Evolutionary conservation across 495 filamentous ascomycete genomes (phyloP), one percentile per base, ranked within the genome.

Genomic region (Thozetella sp.): DNA sequence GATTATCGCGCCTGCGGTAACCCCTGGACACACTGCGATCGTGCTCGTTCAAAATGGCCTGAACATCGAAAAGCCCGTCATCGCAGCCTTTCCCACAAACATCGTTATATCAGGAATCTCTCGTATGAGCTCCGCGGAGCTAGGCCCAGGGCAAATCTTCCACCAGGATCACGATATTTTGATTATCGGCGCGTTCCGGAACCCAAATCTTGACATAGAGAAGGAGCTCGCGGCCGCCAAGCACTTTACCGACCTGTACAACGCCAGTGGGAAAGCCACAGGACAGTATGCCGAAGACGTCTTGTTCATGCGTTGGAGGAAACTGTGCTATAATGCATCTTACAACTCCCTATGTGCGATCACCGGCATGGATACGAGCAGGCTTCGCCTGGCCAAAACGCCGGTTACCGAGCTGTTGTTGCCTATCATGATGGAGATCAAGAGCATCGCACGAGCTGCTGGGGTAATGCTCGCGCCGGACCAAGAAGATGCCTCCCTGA

Each of bases 41-140:
- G 72, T 86, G 0, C 75, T 90, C 1, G 72, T 85, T 26, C 87
- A 89, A 65, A 90, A 89, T 60, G 87, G 86, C 1, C 72, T 89
- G 13, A 83, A 85, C 61, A 87, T 89, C 62, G 86, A 89, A 62
- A 75, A 74, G 2, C 86, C 85, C 0, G 60, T 88, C 15, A 61
- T 82, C 27, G 54, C 60, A 1, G 67, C 68, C 0, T 88, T 84
- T 62, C 84, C 85, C 0, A n/a, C 59, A 0, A 89, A 83, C 56
- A 68, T 77, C 3, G 62, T 85, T 25, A 68, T 88, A 3, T 83
- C 79, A 2, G 81, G 83, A 3, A 76, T 89, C 20, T 74, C 71
- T 15, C 69, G 81, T n/a, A 83, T 82, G 51, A 77, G 79, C 45
- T 70, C 79, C 0, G 74, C 73, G 22, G 81, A 89, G 64, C 68